phyloP scores from a whole-genome alignment of 2,329 filamentous ascomycete species.

The Ascochyta koolunga region DNA sequence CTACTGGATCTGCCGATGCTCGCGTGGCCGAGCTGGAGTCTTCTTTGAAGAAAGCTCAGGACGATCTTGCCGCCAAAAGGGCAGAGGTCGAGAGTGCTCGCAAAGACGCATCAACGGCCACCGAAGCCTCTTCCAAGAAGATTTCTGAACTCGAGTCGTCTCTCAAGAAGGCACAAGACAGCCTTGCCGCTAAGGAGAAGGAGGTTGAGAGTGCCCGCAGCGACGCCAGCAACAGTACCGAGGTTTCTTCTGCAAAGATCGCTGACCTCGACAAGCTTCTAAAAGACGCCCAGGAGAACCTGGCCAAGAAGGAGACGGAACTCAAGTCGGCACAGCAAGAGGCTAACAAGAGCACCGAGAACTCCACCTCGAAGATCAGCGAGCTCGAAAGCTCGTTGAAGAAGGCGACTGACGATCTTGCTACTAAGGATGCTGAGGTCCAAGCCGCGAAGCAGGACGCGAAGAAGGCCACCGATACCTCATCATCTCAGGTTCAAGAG shows the following conservation, averaged over 20 bases:
- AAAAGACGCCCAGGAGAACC: conserved; percentile 24
- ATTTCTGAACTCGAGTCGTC: conserved; percentile 35
- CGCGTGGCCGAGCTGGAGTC: conserved; percentile 22
- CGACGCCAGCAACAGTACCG: conserved; percentile 26
- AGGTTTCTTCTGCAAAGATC: conserved; percentile 29
- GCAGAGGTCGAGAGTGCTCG: conserved; percentile 29
- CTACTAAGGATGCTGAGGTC: conserved; percentile 31
- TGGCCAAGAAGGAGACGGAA: conserved; percentile 32
- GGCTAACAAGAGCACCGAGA: conserved; percentile 26
- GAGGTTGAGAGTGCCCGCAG: conserved; percentile 27
- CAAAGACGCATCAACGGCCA: conserved; percentile 18
- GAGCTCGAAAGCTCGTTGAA: conserved; percentile 31
- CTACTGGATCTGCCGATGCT: conserved; percentile 17
- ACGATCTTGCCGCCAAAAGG: conserved; percentile 28
- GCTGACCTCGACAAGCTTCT: conserved; percentile 32
- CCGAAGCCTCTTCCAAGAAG: conserved; percentile 20
- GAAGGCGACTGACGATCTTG: conserved; percentile 29
- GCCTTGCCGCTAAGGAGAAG: conserved; percentile 27
- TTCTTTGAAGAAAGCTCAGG: conserved; percentile 22
- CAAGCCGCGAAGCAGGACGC: conserved; percentile 25
- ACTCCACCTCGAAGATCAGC: conserved; percentile 26
- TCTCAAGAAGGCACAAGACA: conserved; percentile 30
- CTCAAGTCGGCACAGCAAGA: conserved; percentile 28
- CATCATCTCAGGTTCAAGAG: conserved; percentile 18
- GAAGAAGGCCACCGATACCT: conserved; percentile 20